phyloP scores from a whole-genome alignment of 1,284 basidiomycete genomes.

The Crepidotus sp. region DNA sequence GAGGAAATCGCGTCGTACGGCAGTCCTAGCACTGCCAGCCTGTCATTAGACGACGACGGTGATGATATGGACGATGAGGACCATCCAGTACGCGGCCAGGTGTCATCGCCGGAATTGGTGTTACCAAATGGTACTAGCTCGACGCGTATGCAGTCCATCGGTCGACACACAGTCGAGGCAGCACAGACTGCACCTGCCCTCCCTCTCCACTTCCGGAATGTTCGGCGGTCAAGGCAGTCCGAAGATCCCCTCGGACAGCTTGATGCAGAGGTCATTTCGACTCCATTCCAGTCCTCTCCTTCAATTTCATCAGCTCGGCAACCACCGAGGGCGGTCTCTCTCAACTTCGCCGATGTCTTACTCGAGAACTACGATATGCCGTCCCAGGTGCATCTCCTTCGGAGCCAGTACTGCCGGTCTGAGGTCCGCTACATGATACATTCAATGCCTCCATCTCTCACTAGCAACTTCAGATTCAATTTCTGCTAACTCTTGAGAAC shows the following conservation, averaged over 20 bases:
- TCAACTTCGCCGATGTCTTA: slow-evolving; percentile 42
- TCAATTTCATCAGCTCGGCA: slow-evolving; percentile 44
- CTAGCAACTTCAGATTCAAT: slow-evolving; percentile 14
- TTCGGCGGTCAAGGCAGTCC: slow-evolving; percentile 48
- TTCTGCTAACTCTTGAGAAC: slow-evolving; percentile 56
- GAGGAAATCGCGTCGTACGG: slow-evolving; percentile 30
- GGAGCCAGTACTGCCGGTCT: slow-evolving; percentile 85
- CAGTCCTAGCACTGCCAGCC: slow-evolving; percentile 19
- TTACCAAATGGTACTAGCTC: slow-evolving; percentile 9
- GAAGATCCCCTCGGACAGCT: slow-evolving; percentile 69
- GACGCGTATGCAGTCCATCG: slow-evolving; percentile 17
- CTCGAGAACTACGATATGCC: slow-evolving; percentile 58
- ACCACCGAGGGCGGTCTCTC: slow-evolving; percentile 34
- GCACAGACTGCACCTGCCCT: slow-evolving; percentile 66
- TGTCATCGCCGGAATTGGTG: slow-evolving; percentile 11
- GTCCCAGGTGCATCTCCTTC: slow-evolving; percentile 68
- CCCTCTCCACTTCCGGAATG: slow-evolving; percentile 46
- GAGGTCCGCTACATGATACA: slow-evolving; percentile 47
- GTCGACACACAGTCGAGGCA: slow-evolving; percentile 42
- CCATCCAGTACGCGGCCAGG: slow-evolving; percentile 17
- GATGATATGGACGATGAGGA: slow-evolving; percentile 22
- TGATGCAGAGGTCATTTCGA: slow-evolving; percentile 36
- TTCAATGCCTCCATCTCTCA: neutral
- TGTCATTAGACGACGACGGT: slow-evolving; percentile 18
- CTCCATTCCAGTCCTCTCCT: slow-evolving; percentile 60